These are phyloP conservation scores for Ophiostoma pallidulum DNA, from an alignment of 2,329 filamentous ascomycete genomes.

Conservation along the genomic window DNA sequence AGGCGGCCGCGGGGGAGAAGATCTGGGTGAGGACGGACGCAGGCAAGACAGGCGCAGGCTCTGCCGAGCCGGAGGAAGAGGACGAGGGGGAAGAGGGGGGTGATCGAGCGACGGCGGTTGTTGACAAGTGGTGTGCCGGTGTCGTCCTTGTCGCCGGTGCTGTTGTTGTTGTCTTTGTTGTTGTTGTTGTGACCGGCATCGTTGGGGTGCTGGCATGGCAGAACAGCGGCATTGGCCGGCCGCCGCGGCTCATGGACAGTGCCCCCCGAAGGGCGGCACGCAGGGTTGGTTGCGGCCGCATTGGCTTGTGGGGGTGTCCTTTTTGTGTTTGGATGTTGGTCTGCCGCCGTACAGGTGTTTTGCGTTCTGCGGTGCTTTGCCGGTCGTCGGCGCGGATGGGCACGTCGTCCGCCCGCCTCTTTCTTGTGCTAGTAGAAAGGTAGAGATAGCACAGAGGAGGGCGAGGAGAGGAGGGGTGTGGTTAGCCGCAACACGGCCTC, in stretches of 20 bases:
- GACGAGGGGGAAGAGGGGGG: background rate
- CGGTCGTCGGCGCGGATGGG: no score
- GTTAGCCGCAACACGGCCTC: no score
- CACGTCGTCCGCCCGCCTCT: no score
- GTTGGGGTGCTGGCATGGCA: background rate
- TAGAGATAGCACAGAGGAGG: no score
- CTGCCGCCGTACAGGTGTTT: no score
- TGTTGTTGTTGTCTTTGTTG: background rate
- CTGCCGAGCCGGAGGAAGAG: background rate
- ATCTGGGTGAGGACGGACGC: conserved; percentile 2
- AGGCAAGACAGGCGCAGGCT: background rate
- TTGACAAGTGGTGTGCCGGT: conserved; percentile 1
- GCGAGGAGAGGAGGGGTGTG: no score
- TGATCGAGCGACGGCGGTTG: background rate
- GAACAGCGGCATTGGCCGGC: background rate
- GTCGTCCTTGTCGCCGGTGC: no score
- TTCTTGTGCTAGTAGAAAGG: no score
- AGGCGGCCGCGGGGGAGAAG: background rate
- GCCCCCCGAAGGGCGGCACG: conserved; percentile 5
- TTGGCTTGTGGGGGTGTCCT: background rate
- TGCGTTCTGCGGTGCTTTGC: no score
- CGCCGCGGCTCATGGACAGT: background rate
- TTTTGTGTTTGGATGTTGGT: background rate
- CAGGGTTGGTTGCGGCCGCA: conserved; percentile 5
- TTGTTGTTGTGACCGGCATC: no score